These are phyloP conservation scores for Symbiodinium pilosum DNA, from an alignment of 73 alveolate genomes.

Conservation along the genomic window DNA sequence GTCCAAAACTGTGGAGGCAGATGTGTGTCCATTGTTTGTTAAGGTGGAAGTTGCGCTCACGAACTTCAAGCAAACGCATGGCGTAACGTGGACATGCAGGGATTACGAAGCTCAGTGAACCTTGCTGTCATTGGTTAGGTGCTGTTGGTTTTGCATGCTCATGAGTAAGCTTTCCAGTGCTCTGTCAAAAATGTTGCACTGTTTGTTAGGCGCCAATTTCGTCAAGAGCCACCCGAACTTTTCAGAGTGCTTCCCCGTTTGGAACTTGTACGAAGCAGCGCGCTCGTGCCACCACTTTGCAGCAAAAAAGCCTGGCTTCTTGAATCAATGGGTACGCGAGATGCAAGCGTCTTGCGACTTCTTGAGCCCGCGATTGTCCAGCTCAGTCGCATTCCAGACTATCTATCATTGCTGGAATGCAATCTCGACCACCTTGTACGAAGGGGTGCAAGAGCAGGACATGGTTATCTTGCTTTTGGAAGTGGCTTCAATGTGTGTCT, in stretches of 20 bases:
- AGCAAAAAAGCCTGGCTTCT: not conserved
- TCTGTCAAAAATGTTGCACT: not conserved
- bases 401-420: too few relatives aligned
- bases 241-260: not conserved
- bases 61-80: not conserved
- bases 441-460: too few relatives aligned
- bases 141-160: not conserved
- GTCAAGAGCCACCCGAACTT: not conserved
- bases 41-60: conserved; percentile 14
- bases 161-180: not conserved
- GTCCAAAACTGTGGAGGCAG: not conserved
- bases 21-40: not conserved
- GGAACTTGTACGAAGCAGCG: not conserved
- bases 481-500: too few relatives aligned
- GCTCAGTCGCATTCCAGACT: not conserved
- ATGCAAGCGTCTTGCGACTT: not conserved
- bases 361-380: not conserved
- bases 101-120: conserved; percentile 15
- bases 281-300: not conserved
- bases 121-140: not conserved
- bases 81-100: not conserved
- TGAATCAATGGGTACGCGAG: not conserved
- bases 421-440: too few relatives aligned
- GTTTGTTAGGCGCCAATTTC: not conserved
- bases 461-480: too few relatives aligned